Base-by-base conservation (phyloP, 1,284 basidiomycete species). In the Moniliella sp. region DNA sequence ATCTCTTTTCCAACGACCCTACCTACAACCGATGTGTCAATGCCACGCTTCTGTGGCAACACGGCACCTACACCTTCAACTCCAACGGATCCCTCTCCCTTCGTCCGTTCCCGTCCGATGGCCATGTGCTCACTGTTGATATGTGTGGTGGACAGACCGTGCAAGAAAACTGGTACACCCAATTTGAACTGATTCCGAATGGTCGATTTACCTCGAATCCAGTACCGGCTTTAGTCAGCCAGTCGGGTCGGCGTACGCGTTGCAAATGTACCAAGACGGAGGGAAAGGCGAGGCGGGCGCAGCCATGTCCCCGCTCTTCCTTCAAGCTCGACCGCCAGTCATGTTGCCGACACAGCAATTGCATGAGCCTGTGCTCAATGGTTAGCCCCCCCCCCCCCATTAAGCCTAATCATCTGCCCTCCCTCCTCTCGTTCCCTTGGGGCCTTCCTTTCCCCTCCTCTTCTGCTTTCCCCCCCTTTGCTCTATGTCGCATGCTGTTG, bases 11-110 rank as follows among this genome's bases (percentile, higher is more conserved):
- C 21, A 23, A 7, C 21, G n/a, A n/a, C 21, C n/a, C 8, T 23
- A 23, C 7, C 8, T 23, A n/a, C 8, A 43, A 47, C 18, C 57
- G 52, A 12, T 61, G 57, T 37, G 48, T 49, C 15, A 42, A 39
- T 18, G 42, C 42, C 4, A 43, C 51, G 26, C 42, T 61, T 14
- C 39, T 58, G 27, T 61, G 52, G 53, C 57, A 61, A 35, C 57
- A 61, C 34, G 57, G 57, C 25, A 46, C 39, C 34, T 58, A 50
- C 36, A 36, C 39, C 3, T 37, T 55, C 9, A 41, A 48, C 38
- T 2, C 29, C 15, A 52, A 58, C 31, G 45, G 44, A 11, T 33
- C 34, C 1, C 29, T 52, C 10, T 36, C 34, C 1, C 39, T 48
- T 19, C 37, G 31, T 11, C 48, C 48, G 1, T 50, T 45, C 27